A percentile compares a stretch with the other conserved stretches of the same genome.
These are phyloP conservation scores for Aspergillus sp. DNA, from an alignment of 2,329 filamentous ascomycete species.

Conservation along the genomic window DNA sequence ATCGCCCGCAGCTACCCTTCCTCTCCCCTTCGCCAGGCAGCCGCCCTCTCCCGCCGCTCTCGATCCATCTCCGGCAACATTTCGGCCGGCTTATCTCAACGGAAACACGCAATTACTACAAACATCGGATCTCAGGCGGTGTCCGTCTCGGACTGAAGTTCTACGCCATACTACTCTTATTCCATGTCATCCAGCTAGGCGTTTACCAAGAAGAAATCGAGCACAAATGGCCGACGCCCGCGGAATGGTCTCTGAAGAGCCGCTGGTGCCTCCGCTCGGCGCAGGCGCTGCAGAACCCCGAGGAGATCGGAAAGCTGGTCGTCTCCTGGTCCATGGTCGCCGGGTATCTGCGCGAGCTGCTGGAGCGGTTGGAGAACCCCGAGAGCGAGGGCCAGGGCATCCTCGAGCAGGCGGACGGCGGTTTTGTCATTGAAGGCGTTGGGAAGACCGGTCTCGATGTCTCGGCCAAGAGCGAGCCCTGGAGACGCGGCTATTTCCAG, in stretches of 20 bases:
- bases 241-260: conserved; percentile 68
- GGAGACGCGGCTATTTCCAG: conserved; percentile 79
- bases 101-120: conserved; percentile 47
- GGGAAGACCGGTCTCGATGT: conserved; percentile 58
- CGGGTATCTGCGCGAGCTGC: conserved; percentile 48
- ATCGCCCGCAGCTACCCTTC: conserved; percentile 57
- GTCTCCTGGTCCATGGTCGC: conserved; percentile 63
- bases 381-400: conserved; percentile 59
- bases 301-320: conserved; percentile 43
- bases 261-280: conserved; percentile 60
- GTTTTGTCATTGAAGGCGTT: conserved; percentile 45
- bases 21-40: conserved; percentile 47
- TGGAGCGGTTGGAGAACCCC: conserved; percentile 61
- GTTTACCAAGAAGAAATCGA: conserved; percentile 67
- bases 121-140: conserved; percentile 50
- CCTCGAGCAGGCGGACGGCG: conserved; percentile 44
- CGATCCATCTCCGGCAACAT: conserved; percentile 45
- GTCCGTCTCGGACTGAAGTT: conserved; percentile 62
- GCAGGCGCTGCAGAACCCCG: conserved; percentile 48
- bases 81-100: conserved; percentile 69
- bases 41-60: conserved; percentile 39
- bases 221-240: conserved; percentile 66
- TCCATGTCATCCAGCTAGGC: conserved; percentile 54
- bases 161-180: conserved; percentile 54
- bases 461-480: conserved; percentile 66